Conservation (phyloP, 2,329 filamentous ascomycete genomes). For the Mycosphaerella arachidis region DNA sequence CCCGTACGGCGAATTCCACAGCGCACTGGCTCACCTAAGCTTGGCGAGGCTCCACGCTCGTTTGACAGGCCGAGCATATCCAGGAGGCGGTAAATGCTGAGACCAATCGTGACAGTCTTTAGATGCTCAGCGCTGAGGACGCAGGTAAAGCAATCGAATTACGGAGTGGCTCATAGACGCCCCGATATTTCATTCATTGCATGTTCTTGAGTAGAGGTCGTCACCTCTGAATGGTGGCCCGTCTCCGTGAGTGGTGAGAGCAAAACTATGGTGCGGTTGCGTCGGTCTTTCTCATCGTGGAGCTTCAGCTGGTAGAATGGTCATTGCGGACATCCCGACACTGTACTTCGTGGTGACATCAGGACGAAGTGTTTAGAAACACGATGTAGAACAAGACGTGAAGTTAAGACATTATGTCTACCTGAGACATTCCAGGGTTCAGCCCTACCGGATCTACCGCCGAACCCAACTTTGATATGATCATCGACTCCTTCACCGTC, state of each 20-base stretch:
- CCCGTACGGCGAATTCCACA: background rate
- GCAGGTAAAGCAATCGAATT: too few relatives aligned
- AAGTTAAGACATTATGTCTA: background rate
- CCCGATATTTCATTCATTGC: too few relatives aligned
- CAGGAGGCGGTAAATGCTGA: background rate
- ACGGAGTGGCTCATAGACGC: too few relatives aligned
- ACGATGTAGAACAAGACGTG: background rate
- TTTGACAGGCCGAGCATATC: background rate
- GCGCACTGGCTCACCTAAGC: background rate
- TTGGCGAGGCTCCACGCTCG: background rate
- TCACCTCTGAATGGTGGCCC: too few relatives aligned
- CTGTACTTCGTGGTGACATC: background rate
- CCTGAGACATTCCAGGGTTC: background rate
- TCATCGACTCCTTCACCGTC: background rate
- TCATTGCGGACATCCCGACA: background rate
- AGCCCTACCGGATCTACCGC: constrained; percentile 1
- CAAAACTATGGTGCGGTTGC: too few relatives aligned
- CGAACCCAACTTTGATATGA: background rate
- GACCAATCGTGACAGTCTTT: too few relatives aligned
- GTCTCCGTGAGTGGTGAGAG: too few relatives aligned
- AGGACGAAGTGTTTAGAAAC: too few relatives aligned
- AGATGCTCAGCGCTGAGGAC: too few relatives aligned
- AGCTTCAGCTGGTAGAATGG: too few relatives aligned
- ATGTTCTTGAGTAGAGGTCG: too few relatives aligned
- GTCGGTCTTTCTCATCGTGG: too few relatives aligned